Evolutionary conservation across 305 asterid species (phyloP).

Genomic region (Fraxinus platypoda): DNA sequence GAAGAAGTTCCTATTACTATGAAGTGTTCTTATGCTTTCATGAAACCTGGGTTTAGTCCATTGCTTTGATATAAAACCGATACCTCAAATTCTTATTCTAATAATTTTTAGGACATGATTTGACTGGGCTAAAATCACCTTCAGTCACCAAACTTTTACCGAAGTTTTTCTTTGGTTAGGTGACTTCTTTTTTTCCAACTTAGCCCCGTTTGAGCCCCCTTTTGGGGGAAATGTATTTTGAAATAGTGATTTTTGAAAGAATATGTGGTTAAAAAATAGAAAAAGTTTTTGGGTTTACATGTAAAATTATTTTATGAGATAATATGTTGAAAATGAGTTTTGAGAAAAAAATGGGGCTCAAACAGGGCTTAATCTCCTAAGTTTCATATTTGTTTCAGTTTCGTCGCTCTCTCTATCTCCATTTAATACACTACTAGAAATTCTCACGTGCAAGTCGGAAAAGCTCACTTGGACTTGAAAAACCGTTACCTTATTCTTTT

Average conservation of each 20-base stretch:
- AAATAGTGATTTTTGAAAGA: too few species aligned
- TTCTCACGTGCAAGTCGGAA: neutral
- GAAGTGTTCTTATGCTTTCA: neutral
- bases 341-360: too few species aligned
- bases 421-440: neutral
- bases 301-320: too few species aligned
- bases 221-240: too few species aligned
- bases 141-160: neutral
- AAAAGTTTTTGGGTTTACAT: too few species aligned
- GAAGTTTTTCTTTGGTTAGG: neutral
- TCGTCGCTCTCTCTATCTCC: neutral
- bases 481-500: neutral
- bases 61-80: neutral
- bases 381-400: neutral
- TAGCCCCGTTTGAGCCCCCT: neutral
- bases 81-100: neutral
- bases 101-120: neutral
- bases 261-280: too few species aligned
- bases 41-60: neutral
- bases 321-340: too few species aligned
- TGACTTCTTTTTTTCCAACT: neutral
- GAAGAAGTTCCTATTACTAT: slow-evolving; percentile 11
- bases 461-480: neutral
- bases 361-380: neutral
- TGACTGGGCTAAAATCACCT: neutral